Conservation (phyloP, 2,329 filamentous ascomycete species). For the Cadophora sp. region DNA sequence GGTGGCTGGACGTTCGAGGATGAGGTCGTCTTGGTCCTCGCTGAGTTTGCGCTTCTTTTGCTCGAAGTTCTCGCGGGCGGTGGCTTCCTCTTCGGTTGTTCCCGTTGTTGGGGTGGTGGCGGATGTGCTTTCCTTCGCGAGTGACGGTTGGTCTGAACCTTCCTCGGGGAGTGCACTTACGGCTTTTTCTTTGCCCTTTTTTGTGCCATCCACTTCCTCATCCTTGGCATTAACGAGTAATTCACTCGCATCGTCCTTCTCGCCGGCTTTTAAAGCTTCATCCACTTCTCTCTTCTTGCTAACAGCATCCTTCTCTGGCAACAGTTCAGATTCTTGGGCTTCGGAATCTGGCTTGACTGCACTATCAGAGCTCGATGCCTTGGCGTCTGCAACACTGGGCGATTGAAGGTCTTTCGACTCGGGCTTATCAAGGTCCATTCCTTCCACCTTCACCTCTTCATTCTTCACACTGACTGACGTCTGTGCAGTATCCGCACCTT, state of each 20-base stretch:
- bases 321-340: neutral
- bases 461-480: neutral
- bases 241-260: no score
- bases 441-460: neutral
- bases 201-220: neutral
- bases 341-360: neutral
- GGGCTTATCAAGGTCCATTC: neutral
- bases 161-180: conserved; percentile 9
- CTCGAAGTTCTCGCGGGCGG: conserved; percentile 45
- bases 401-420: neutral
- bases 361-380: neutral
- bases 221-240: neutral
- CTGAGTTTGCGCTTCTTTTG: conserved; percentile 43
- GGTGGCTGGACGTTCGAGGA: conserved; percentile 38
- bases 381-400: neutral
- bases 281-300: no score
- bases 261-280: no score
- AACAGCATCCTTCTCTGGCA: neutral
- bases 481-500: neutral
- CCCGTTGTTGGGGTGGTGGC: conserved; percentile 38
- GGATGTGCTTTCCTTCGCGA: conserved; percentile 40
- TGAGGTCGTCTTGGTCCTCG: conserved; percentile 43
- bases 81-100: conserved; percentile 6
- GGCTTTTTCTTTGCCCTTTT: neutral
- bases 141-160: neutral